These are phyloP conservation scores for Phytophthora cryptogea DNA, from an alignment of 352 stramenopile genomes.

Conservation along the genomic window DNA sequence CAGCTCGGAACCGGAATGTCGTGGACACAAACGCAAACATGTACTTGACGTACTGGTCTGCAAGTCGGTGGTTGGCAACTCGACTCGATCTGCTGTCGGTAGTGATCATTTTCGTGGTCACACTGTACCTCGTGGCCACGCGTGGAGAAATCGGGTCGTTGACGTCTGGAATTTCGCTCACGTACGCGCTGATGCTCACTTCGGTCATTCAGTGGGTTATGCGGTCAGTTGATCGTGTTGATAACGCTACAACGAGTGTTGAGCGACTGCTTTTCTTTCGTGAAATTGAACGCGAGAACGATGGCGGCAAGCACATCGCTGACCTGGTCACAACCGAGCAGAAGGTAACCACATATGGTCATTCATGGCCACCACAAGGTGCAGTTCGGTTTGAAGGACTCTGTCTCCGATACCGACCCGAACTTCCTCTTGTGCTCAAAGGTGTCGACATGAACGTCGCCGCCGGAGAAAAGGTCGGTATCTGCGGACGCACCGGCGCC, in stretches of 20 bases:
- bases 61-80: slow-evolving; percentile 93
- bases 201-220: slow-evolving; percentile 48
- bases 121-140: slow-evolving; percentile 84
- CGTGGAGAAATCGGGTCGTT: slow-evolving; percentile 32
- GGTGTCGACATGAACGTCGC: slow-evolving; percentile 42
- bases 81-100: slow-evolving; percentile 84
- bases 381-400: slow-evolving; percentile 32
- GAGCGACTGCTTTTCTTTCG: slow-evolving; percentile 47
- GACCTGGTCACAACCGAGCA: too few relatives aligned
- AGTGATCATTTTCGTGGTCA: slow-evolving; percentile 85
- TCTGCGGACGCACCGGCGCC: slow-evolving; percentile 53
- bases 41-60: slow-evolving; percentile 57
- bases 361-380: slow-evolving; percentile 31
- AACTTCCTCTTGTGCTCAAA: slow-evolving; percentile 44
- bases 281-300: slow-evolving; percentile 21
- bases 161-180: slow-evolving; percentile 41
- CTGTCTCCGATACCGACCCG: slow-evolving; percentile 41
- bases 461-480: slow-evolving; percentile 57
- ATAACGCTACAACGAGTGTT: slow-evolving; percentile 49
- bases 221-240: slow-evolving; percentile 24
- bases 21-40: slow-evolving; percentile 51
- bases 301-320: too few relatives aligned
- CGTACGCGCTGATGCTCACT: slow-evolving; percentile 53
- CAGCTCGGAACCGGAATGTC: slow-evolving; percentile 38
- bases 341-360: too few relatives aligned